Evolutionary conservation across 768 basidiomycete species (phyloP).

Genomic region (Mycena maculata): DNA sequence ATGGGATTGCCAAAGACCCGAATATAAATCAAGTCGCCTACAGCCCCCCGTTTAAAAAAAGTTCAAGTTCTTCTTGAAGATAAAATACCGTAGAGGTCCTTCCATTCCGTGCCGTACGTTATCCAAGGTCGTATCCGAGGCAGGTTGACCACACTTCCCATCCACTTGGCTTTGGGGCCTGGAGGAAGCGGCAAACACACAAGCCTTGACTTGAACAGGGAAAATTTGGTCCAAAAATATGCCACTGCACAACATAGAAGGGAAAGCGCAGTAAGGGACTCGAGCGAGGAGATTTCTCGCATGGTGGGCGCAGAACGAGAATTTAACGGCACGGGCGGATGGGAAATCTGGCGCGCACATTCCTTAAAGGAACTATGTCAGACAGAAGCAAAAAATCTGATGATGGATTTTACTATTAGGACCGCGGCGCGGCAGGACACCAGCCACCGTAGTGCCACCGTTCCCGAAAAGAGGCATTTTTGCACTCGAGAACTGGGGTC

Average conservation of each 20-base stretch:
- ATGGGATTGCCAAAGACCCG: slow-evolving; percentile 58
- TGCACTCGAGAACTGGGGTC: too few species aligned
- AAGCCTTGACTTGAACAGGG: slow-evolving; percentile 12
- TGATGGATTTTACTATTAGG: too few species aligned
- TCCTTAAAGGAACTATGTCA: slow-evolving; percentile 15
- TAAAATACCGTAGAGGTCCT: slow-evolving; percentile 54
- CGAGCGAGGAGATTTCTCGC: slow-evolving; percentile 23
- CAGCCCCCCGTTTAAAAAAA: slow-evolving; percentile 4
- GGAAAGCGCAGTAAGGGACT: slow-evolving; percentile 24
- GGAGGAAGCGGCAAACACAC: slow-evolving; percentile 50
- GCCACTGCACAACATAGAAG: slow-evolving; percentile 28
- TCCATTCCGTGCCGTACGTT: slow-evolving; percentile 60
- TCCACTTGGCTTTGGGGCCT: slow-evolving; percentile 54
- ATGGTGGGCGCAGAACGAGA: slow-evolving; percentile 16
- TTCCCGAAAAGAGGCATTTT: too few species aligned
- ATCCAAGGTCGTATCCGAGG: slow-evolving; percentile 56
- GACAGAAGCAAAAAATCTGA: not conserved
- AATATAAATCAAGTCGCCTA: slow-evolving; percentile 62
- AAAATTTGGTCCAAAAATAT: slow-evolving; percentile 31
- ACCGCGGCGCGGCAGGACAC: too few species aligned
- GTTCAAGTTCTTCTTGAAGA: not conserved
- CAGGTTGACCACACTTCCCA: slow-evolving; percentile 43
- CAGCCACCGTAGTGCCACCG: too few species aligned
- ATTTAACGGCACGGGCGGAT: not conserved
- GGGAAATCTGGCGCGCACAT: slow-evolving; percentile 5